Evolutionary conservation across 2,329 filamentous ascomycete genomes (phyloP).

Genomic region (Aspergillus intermedius): DNA sequence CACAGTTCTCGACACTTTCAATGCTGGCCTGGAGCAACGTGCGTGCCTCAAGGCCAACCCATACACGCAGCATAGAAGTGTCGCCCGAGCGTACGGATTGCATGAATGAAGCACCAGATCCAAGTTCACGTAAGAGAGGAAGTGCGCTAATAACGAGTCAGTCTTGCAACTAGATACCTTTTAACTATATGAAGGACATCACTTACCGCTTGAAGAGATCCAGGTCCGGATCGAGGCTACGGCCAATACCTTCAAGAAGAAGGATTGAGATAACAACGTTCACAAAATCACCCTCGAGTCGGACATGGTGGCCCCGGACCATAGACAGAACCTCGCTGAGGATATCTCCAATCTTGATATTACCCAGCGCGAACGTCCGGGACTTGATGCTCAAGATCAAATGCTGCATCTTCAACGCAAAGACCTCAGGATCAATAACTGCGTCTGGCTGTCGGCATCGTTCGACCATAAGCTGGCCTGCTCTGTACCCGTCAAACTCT

Average conservation of each 20-base stretch:
- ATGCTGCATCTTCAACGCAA: slow-evolving; percentile 95
- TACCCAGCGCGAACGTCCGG: slow-evolving; percentile 82
- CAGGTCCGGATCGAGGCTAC: slow-evolving; percentile 75
- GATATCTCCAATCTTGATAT: slow-evolving; percentile 93
- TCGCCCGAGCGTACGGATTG: slow-evolving; percentile 65
- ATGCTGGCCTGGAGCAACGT: slow-evolving; percentile 85
- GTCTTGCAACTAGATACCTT: no score
- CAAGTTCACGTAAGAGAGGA: slow-evolving; percentile 82
- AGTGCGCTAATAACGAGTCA: slow-evolving; percentile 55
- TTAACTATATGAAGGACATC: no score
- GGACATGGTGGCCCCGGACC: slow-evolving; percentile 87
- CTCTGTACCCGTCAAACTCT: slow-evolving; percentile 94
- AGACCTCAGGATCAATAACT: slow-evolving; percentile 82
- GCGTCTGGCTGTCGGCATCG: slow-evolving; percentile 86
- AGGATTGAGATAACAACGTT: slow-evolving; percentile 96
- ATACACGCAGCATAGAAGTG: slow-evolving; percentile 81
- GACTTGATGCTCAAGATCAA: slow-evolving; percentile 86
- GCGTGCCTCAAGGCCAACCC: slow-evolving; percentile 83
- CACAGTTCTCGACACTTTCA: slow-evolving; percentile 81
- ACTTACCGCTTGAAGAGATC: slow-evolving; percentile 70
- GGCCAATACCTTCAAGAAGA: slow-evolving; percentile 86
- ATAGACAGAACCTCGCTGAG: slow-evolving; percentile 83
- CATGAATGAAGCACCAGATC: slow-evolving; percentile 51
- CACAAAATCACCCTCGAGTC: slow-evolving; percentile 94
- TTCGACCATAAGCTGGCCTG: slow-evolving; percentile 92